Evolutionary conservation across 1,284 basidiomycete genomes (phyloP).

Genomic region (Trametes pubescens): DNA sequence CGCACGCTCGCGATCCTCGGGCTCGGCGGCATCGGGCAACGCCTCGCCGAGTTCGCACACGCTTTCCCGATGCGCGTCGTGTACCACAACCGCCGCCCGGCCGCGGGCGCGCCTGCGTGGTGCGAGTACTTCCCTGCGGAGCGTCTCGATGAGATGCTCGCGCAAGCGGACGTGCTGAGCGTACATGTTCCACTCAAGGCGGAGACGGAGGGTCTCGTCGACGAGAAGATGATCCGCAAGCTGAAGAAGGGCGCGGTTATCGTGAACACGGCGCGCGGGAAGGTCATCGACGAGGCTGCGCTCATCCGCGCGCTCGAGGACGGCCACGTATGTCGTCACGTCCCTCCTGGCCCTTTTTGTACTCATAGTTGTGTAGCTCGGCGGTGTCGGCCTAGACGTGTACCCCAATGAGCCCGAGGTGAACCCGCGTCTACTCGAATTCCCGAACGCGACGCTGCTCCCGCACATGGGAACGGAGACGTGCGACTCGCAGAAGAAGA

Average conservation of each 20-base stretch:
- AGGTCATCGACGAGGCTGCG: slow-evolving; percentile 88
- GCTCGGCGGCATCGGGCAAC: slow-evolving; percentile 88
- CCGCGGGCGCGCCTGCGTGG: slow-evolving; percentile 70
- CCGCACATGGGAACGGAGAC: slow-evolving; percentile 94
- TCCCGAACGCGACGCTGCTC: slow-evolving; percentile 84
- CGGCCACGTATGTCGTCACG: slow-evolving; percentile 70
- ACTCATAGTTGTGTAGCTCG: slow-evolving; percentile 57
- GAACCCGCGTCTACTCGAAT: slow-evolving; percentile 80
- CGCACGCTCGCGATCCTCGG: slow-evolving; percentile 88
- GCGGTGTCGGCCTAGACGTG: slow-evolving; percentile 88
- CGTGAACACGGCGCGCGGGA: slow-evolving; percentile 91
- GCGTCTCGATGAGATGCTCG: slow-evolving; percentile 77
- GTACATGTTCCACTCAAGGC: slow-evolving; percentile 75
- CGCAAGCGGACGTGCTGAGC: slow-evolving; percentile 83
- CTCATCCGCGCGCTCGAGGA: slow-evolving; percentile 85
- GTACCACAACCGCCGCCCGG: slow-evolving; percentile 78
- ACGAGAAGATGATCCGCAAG: slow-evolving; percentile 78
- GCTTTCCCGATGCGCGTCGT: slow-evolving; percentile 90
- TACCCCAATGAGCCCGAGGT: slow-evolving; percentile 90
- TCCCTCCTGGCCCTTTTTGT: background rate
- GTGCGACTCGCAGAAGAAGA: slow-evolving; percentile 81
- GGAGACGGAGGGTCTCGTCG: slow-evolving; percentile 82
- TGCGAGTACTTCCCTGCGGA: slow-evolving; percentile 74
- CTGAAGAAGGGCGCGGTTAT: slow-evolving; percentile 86
- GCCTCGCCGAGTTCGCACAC: slow-evolving; percentile 71